phyloP scores from a whole-genome alignment of 805 yeast genomes.

The Kregervanrija delftensis region DNA sequence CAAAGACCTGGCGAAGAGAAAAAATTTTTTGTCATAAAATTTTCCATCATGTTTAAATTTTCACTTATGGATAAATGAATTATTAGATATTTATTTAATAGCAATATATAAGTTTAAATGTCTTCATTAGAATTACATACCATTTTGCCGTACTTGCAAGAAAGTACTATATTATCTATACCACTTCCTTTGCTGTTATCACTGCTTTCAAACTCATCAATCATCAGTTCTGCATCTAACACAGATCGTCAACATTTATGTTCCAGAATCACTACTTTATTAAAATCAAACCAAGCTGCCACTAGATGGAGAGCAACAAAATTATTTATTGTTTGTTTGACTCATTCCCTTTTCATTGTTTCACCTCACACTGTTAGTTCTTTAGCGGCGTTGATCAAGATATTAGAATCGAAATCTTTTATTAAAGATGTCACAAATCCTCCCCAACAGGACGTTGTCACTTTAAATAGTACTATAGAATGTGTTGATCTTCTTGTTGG shows the following conservation, averaged over 20 bases:
- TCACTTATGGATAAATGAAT: not conserved
- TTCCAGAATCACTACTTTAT: slow-evolving; percentile 35
- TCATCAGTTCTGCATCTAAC: slow-evolving; percentile 38
- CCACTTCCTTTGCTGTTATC: slow-evolving; percentile 19
- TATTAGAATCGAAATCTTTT: slow-evolving; percentile 32
- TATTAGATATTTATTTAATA: not conserved
- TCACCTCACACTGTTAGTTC: slow-evolving; percentile 35
- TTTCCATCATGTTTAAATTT: not conserved
- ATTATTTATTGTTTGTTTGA: slow-evolving; percentile 33
- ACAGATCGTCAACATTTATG: slow-evolving; percentile 45
- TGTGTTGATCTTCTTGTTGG: slow-evolving; percentile 35
- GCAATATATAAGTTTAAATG: no score
- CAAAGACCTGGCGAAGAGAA: no score
- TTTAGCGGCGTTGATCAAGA: slow-evolving; percentile 34
- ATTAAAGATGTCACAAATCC: slow-evolving; percentile 26
- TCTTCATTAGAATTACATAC: slow-evolving; percentile 12
- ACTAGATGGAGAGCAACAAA: slow-evolving; percentile 57
- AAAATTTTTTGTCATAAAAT: no score
- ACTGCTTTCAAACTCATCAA: slow-evolving; percentile 19
- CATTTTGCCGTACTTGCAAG: slow-evolving; percentile 22
- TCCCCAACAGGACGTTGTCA: slow-evolving; percentile 15
- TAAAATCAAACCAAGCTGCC: slow-evolving; percentile 37
- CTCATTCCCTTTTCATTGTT: slow-evolving; percentile 27
- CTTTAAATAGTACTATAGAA: slow-evolving; percentile 32
- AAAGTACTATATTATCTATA: slow-evolving; percentile 15